Evolutionary conservation across 1,139 yeast species (phyloP).

Genomic region (Suhomyces ambrosiae): DNA sequence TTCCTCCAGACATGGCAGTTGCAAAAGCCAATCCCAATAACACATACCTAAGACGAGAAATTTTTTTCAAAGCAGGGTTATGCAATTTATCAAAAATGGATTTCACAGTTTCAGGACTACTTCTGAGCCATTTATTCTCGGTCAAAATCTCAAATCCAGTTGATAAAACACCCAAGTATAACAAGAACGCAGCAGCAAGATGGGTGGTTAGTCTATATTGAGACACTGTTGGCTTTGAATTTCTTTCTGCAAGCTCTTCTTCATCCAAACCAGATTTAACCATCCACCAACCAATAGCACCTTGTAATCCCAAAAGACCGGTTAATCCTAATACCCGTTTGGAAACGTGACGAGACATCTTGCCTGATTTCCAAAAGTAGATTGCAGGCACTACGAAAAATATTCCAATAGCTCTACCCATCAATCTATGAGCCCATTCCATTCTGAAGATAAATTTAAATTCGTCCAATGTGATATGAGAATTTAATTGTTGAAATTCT

Average conservation of each 20-base stretch:
- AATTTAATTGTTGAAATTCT: constrained; percentile 84
- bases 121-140: constrained; percentile 62
- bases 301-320: constrained; percentile 84
- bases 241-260: constrained; percentile 74
- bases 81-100: constrained; percentile 52
- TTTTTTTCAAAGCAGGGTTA: constrained; percentile 55
- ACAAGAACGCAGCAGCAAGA: constrained; percentile 86
- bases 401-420: constrained; percentile 89
- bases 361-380: constrained; percentile 70
- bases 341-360: constrained; percentile 71
- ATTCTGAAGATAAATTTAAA: constrained; percentile 92
- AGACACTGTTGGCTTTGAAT: constrained; percentile 91
- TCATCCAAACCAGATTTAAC: constrained; percentile 93
- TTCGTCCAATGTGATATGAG: constrained; percentile 89
- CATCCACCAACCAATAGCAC: constrained; percentile 99
- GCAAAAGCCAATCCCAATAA: constrained; percentile 71
- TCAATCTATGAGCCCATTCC: constrained; percentile 97
- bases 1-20: constrained; percentile 96
- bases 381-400: constrained; percentile 82
- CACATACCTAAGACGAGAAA: constrained; percentile 57
- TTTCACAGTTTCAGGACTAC: constrained; percentile 56
- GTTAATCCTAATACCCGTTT: constrained; percentile 71
- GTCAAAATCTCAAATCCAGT: constrained; percentile 83
- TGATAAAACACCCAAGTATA: constrained; percentile 87
- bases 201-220: constrained; percentile 95